phyloP scores from a whole-genome alignment of 1,284 basidiomycete species.

The Athelia psychrophila region DNA sequence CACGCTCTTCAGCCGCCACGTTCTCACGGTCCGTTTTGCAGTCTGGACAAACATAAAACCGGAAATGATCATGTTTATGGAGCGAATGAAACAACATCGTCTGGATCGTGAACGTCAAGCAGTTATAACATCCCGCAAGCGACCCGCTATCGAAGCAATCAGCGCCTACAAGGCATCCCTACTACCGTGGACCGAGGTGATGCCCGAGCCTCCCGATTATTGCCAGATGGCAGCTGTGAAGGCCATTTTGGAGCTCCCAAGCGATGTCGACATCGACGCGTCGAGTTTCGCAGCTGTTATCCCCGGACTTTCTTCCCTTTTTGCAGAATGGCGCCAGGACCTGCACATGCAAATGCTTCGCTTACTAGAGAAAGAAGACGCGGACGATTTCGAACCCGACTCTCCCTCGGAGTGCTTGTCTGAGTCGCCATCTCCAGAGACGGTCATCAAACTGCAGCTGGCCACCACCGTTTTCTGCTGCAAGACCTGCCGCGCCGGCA shows the following conservation, averaged over 20 bases:
- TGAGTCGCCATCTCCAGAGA: not conserved
- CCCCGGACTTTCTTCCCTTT: not conserved
- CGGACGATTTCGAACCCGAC: no score
- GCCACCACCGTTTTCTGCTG: not conserved
- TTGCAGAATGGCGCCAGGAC: constrained; percentile 9
- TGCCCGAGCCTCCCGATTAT: constrained; percentile 27
- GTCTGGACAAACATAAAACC: constrained; percentile 27
- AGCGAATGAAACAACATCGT: constrained; percentile 15
- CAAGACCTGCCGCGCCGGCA: not conserved
- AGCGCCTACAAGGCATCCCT: constrained; percentile 16
- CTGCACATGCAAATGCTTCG: not conserved
- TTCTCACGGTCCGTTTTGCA: no score
- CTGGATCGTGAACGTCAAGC: constrained; percentile 16
- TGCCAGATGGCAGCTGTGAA: constrained; percentile 15
- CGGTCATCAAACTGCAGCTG: not conserved
- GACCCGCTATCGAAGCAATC: constrained; percentile 18
- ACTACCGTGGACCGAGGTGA: constrained; percentile 10
- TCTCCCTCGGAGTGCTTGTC: not conserved
- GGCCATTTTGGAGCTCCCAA: constrained; percentile 12
- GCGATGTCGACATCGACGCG: not conserved
- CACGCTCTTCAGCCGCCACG: not conserved
- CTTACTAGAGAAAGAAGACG: not conserved
- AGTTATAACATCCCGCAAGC: constrained; percentile 17
- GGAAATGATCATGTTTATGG: constrained; percentile 25
- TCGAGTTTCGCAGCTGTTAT: not conserved